Conservation (phyloP, 2,329 filamentous ascomycete species). For the Amauroascus verrucosus region DNA sequence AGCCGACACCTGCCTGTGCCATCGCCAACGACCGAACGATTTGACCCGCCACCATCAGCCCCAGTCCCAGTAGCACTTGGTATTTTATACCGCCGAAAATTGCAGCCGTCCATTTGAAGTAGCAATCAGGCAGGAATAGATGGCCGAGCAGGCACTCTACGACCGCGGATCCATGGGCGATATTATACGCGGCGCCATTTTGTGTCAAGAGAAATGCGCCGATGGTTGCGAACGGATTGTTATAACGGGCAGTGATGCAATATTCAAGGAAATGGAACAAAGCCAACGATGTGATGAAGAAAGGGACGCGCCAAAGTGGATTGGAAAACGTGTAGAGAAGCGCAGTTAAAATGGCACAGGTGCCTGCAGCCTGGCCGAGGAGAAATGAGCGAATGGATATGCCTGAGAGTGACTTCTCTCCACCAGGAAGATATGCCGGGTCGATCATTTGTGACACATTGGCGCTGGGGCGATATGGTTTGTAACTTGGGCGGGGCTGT, state of each 20-base stretch:
- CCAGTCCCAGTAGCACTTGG: slow-evolving; percentile 48
- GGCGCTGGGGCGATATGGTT: slow-evolving; percentile 26
- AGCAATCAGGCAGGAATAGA: slow-evolving; percentile 29
- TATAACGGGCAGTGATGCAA: slow-evolving; percentile 76
- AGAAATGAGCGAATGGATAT: slow-evolving; percentile 38
- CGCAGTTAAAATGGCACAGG: slow-evolving; percentile 25
- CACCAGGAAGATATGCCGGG: slow-evolving; percentile 28
- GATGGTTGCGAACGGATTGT: slow-evolving; percentile 61
- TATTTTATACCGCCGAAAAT: slow-evolving; percentile 28
- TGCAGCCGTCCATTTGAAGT: slow-evolving; percentile 36
- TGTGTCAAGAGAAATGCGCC: slow-evolving; percentile 71
- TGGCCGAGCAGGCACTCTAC: slow-evolving; percentile 53
- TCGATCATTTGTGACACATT: slow-evolving; percentile 17
- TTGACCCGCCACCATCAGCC: slow-evolving; percentile 61
- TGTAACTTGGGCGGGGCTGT: slow-evolving; percentile 30
- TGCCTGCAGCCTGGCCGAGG: slow-evolving; percentile 34
- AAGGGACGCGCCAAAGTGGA: slow-evolving; percentile 48
- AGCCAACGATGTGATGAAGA: slow-evolving; percentile 50
- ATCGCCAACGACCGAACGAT: slow-evolving; percentile 69
- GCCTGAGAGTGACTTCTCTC: slow-evolving; percentile 35
- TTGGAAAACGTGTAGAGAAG: slow-evolving; percentile 23
- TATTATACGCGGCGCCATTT: slow-evolving; percentile 75
- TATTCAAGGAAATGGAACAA: slow-evolving; percentile 95
- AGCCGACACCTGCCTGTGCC: slow-evolving; percentile 77
- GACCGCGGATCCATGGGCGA: slow-evolving; percentile 67